Base-by-base conservation (phyloP, 2,329 filamentous ascomycete genomes). In the Penicillium corylophilum region DNA sequence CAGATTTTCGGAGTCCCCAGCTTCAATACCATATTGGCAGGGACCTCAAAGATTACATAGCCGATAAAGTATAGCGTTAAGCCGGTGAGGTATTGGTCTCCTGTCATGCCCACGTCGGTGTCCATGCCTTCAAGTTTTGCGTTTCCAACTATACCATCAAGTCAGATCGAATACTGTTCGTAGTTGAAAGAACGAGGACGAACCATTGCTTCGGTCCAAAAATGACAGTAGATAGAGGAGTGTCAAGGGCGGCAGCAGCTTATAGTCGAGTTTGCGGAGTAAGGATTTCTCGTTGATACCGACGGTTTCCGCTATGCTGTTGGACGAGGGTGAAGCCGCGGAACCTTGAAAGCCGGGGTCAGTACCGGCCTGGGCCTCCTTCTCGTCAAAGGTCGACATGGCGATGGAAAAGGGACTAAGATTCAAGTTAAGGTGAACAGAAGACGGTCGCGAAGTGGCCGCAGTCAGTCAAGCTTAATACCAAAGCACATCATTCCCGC, bases 191-290 rank as follows among this genome's bases (percentile, higher is more conserved):
- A 13, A 2, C 29, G 10, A 29, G 18, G 51, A 46, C 50, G 18
- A 58, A 69, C 66, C 72, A 64, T 75, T 78, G 54, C 70, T 72
- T 23, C 74, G 65, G 56, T 77, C 74, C 29, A 77, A 58, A 43
- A 76, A 77, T 1, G 69, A 72, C 16, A 78, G 56, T 2, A 78
- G 64, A 56, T 77, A 79, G 36, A 78, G 62, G 7, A 77, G 50
- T 1, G 73, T 75, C 39, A 78, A 52, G 0, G 74, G 67, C 4
- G 76, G 77, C 8, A 79, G 59, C 4, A 79, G 62, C 9, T 65
- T 67, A 33, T 66, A 63, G 54, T 79, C 77, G 23, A 79, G 63
- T 52, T 77, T 79, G 29, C 74, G 65, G 8, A 77, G 54, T 5
- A 77, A 51, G 2, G 69, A 59, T 48, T 68, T 72, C 52, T 75